A percentile compares a stretch with the other conserved stretches of the same genome.
phyloP scores from a whole-genome alignment of 1,284 basidiomycete genomes.

The Leccinum brunneo-olivaceum region DNA sequence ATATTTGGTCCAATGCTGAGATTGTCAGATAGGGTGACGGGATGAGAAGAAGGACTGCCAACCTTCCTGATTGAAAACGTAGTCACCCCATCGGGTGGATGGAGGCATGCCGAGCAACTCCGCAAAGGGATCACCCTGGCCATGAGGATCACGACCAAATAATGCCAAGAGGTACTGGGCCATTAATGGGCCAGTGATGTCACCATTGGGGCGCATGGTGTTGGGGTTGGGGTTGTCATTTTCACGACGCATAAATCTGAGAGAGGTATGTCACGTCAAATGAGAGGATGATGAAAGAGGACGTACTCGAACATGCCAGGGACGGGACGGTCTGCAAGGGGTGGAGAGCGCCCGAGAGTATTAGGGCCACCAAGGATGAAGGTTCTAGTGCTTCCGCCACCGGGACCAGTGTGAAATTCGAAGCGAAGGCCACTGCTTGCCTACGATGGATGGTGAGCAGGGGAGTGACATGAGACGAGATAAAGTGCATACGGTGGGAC shows the following conservation, averaged over 20 bases:
- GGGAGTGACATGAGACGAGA: not conserved
- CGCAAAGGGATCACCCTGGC: constrained; percentile 35
- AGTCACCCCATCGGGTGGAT: constrained; percentile 61
- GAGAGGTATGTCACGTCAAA: not conserved
- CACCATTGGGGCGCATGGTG: constrained; percentile 23
- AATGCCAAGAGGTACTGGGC: constrained; percentile 65
- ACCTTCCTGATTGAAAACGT: constrained; percentile 81
- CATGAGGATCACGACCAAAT: constrained; percentile 38
- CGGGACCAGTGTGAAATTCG: constrained; percentile 34
- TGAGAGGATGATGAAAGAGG: not conserved
- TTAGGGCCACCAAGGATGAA: constrained; percentile 40
- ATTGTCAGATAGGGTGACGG: constrained; percentile 7
- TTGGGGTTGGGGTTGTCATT: constrained; percentile 12
- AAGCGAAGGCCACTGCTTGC: constrained; percentile 30
- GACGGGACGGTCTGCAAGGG: constrained; percentile 16
- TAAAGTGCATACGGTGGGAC: constrained; percentile 19
- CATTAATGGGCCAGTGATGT: constrained; percentile 57
- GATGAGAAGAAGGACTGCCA: constrained; percentile 6
- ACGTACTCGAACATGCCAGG: constrained; percentile 49
- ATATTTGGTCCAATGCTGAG: constrained; percentile 65
- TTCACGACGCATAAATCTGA: constrained; percentile 34
- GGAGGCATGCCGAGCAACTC: constrained; percentile 32
- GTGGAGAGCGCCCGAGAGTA: constrained; percentile 20
- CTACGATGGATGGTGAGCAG: constrained; percentile 9
- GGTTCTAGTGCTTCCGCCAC: constrained; percentile 34